phyloP scores from a whole-genome alignment of 2,329 filamentous ascomycete genomes.

The Penicillium rolfsii region DNA sequence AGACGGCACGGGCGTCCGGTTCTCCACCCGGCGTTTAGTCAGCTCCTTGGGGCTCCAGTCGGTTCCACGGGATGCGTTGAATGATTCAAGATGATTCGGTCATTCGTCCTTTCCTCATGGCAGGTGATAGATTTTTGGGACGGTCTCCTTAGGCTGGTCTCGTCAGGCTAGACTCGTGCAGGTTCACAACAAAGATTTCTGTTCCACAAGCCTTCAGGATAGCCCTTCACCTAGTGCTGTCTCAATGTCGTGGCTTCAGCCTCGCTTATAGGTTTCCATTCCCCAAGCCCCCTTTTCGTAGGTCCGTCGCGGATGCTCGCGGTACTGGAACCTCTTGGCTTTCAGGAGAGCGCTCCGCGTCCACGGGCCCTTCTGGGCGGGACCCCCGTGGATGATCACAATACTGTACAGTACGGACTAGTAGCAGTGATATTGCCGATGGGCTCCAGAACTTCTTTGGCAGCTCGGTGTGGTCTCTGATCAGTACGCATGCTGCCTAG shows the following conservation, averaged over 20 bases:
- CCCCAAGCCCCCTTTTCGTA: conserved; percentile 5
- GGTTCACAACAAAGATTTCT: neutral
- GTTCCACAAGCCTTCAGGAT: neutral
- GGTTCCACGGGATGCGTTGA: neutral
- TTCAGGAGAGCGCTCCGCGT: conserved; percentile 2
- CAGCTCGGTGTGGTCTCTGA: neutral
- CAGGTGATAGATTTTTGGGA: neutral
- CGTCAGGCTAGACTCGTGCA: neutral
- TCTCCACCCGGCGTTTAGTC: conserved; percentile 23
- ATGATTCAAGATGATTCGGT: neutral
- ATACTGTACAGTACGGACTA: too few species aligned
- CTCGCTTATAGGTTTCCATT: neutral
- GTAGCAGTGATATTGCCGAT: conserved; percentile 5
- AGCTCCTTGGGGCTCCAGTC: conserved; percentile 8
- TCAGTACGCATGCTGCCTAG: neutral
- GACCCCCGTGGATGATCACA: conserved; percentile 14
- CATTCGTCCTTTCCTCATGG: neutral
- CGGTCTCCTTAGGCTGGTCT: neutral
- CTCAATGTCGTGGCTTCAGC: neutral
- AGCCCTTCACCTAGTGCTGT: neutral
- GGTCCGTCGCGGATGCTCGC: conserved; percentile 7
- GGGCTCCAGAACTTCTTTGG: conserved; percentile 6
- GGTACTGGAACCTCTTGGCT: conserved; percentile 7
- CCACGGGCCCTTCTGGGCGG: conserved; percentile 10
- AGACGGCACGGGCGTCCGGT: conserved; percentile 31